These are phyloP conservation scores for Globisporangium megalacanthum DNA, from an alignment of 352 stramenopile genomes.

Conservation along the genomic window DNA sequence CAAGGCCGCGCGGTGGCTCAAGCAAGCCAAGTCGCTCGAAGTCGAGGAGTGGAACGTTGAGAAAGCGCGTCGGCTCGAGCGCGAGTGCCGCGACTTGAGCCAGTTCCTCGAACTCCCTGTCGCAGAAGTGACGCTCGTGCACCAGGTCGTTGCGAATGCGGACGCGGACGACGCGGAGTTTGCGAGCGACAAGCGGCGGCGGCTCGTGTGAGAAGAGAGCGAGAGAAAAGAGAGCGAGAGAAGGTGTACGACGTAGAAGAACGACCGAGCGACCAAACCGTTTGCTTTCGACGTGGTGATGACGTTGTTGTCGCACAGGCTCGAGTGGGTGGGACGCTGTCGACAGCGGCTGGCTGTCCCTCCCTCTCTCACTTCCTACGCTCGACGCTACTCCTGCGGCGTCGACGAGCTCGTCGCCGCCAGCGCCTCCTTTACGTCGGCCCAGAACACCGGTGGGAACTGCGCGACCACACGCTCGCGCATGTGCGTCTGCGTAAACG, in stretches of 20 bases:
- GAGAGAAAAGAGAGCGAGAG: neutral
- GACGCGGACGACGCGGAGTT: slow-evolving; percentile 11
- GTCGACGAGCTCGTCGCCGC: too few relatives aligned
- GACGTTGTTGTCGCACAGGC: neutral
- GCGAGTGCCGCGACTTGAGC: slow-evolving; percentile 44
- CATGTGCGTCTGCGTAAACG: slow-evolving; percentile 60
- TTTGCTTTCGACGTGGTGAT: too few relatives aligned
- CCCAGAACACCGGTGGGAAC: slow-evolving; percentile 55
- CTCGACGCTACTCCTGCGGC: too few relatives aligned
- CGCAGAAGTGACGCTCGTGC: slow-evolving; percentile 60
- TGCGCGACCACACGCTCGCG: slow-evolving; percentile 50
- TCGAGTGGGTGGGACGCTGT: neutral
- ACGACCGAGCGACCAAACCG: too few relatives aligned
- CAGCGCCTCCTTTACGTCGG: slow-evolving; percentile 38
- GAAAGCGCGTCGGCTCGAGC: slow-evolving; percentile 33
- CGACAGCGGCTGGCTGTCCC: too few relatives aligned
- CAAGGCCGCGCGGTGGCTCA: slow-evolving; percentile 58
- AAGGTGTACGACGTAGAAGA: neutral
- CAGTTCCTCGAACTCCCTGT: slow-evolving; percentile 62
- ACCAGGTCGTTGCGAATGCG: slow-evolving; percentile 21
- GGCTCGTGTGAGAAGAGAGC: slow-evolving; percentile 3
- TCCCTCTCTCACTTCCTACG: too few relatives aligned
- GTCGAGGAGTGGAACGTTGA: slow-evolving; percentile 66
- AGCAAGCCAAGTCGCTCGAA: slow-evolving; percentile 57
- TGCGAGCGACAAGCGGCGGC: slow-evolving; percentile 16